Base-by-base conservation (phyloP, 2,329 filamentous ascomycete species). In the Blastomyces parvus region DNA sequence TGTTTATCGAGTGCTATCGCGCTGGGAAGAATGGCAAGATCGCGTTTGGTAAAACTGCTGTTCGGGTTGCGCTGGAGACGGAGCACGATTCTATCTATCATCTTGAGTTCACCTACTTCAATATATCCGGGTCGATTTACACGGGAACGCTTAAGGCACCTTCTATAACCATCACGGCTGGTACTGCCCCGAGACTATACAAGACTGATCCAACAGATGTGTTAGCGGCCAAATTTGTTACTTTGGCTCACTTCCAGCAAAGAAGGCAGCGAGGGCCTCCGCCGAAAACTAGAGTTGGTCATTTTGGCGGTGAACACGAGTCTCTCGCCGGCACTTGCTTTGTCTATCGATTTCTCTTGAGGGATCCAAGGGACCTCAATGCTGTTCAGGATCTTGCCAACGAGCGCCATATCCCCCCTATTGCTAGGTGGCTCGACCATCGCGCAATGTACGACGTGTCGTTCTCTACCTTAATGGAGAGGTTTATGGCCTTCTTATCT, bases 101-200 rank as follows among this genome's bases (percentile, higher is more conserved):
- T 65, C 62, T 73, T 50, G 69, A 71, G 25, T 66, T 68, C 52
- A 59, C 68, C 22, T 70, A 70, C 59, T 64, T 56, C 61, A 66
- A 65, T 48, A 60, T 71, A 33, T 52, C 40, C 19, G 63, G 64
- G 25, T 64, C 64, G 11, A 67, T 71, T 33, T 68, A 69, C 42
- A 50, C 67, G 19, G 67, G 67, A 53, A 64, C 64, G 13, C 40
- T 22, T 19, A 44, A 44, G 0, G 53, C 42, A 0, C 62, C 65
- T 2, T 66, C 76, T 0, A 69, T 85, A 19, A 81, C 80, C 0
- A 67, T 87, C 2, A 81, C 83, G 4, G 66, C 66, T 25, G 44
- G 63, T 33, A 57, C 56, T 40, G 64, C 69, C 14, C 70, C 70
- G 11, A 64, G 63, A 61, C 55, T 70, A n/a, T 71, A 63, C 46